phyloP scores from a whole-genome alignment of 2,329 filamentous ascomycete species.

The Botrytis elliptica region DNA sequence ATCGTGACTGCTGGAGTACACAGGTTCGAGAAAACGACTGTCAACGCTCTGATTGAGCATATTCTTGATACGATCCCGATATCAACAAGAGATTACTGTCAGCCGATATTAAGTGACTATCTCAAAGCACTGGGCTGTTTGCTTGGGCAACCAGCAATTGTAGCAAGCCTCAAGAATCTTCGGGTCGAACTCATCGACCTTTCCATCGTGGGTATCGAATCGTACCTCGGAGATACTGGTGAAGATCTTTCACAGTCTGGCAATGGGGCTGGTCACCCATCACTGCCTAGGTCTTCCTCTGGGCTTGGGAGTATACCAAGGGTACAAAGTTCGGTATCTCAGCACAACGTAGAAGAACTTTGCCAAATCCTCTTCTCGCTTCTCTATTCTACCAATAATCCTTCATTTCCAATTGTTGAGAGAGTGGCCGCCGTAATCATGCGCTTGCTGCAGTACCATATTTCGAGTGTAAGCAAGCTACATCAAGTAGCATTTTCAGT shows the following conservation, averaged over 20 bases:
- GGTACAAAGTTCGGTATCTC: slow-evolving; percentile 31
- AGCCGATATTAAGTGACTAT: slow-evolving; percentile 73
- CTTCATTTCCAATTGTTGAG: slow-evolving; percentile 56
- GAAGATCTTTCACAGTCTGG: slow-evolving; percentile 29
- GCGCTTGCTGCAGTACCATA: slow-evolving; percentile 59
- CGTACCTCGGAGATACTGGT: slow-evolving; percentile 42
- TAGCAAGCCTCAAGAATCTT: slow-evolving; percentile 70
- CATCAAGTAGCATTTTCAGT: slow-evolving; percentile 74
- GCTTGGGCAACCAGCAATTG: slow-evolving; percentile 71
- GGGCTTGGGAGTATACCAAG: slow-evolving; percentile 31
- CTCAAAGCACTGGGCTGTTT: slow-evolving; percentile 71
- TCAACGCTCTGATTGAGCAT: slow-evolving; percentile 77
- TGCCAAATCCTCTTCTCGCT: slow-evolving; percentile 66
- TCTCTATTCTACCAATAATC: slow-evolving; percentile 65
- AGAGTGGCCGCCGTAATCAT: slow-evolving; percentile 57
- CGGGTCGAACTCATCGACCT: slow-evolving; percentile 46
- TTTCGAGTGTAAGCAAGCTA: slow-evolving; percentile 58
- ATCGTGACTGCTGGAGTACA: slow-evolving; percentile 67
- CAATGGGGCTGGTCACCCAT: slow-evolving; percentile 31
- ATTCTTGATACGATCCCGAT: slow-evolving; percentile 71
- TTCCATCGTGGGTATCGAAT: slow-evolving; percentile 61
- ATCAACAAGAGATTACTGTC: slow-evolving; percentile 60
- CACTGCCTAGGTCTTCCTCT: slow-evolving; percentile 6
- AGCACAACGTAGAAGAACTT: slow-evolving; percentile 50
- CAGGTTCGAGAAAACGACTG: slow-evolving; percentile 71